A percentile compares a stretch with the other conserved stretches of the same genome.
Evolutionary conservation across 495 filamentous ascomycete species (phyloP).

Genomic region (Friedmanniomyces simplex): DNA sequence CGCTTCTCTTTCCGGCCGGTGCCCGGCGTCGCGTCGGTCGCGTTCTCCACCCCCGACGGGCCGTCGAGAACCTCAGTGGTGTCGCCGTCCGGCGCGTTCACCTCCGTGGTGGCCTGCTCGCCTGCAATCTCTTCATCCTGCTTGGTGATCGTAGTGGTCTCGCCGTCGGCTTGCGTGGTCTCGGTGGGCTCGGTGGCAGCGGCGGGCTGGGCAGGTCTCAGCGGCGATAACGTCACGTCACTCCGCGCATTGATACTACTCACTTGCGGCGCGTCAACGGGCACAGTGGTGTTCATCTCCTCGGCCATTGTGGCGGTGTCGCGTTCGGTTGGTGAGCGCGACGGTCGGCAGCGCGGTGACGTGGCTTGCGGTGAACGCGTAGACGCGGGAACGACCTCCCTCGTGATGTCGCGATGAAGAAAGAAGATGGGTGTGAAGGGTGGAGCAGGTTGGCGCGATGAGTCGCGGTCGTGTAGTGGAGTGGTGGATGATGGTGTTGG

Average conservation of each 20-base stretch:
- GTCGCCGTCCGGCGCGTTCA: conserved; percentile 16
- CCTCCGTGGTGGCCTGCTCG: conserved; percentile 21
- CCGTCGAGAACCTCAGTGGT: conserved; percentile 13
- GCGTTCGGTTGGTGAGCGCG: not conserved
- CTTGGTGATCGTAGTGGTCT: conserved; percentile 8
- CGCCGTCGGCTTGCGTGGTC: conserved; percentile 1
- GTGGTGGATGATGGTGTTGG: conserved; percentile 13
- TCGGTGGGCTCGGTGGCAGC: conserved; percentile 8
- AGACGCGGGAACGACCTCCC: not conserved
- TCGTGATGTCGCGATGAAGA: conserved; percentile 1
- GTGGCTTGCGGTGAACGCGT: not conserved
- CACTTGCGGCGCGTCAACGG: conserved; percentile 16
- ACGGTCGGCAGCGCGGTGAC: not conserved
- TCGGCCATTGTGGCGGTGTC: conserved; percentile 14
- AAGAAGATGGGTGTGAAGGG: not conserved
- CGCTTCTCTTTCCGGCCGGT: conserved; percentile 40
- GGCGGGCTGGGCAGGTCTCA: conserved; percentile 15
- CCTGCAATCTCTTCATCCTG: conserved; percentile 18
- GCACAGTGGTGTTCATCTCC: conserved; percentile 6
- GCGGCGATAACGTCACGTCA: conserved; percentile 2
- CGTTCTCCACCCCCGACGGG: conserved; percentile 4
- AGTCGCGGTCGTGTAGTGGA: not conserved
- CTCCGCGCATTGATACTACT: not conserved
- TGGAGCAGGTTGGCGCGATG: conserved; percentile 1
- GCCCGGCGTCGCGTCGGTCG: conserved; percentile 26